Evolutionary conservation across 805 yeast species (phyloP), one percentile per base, ranked within the genome.

Genomic region (Ogataea thermomethanolica): DNA sequence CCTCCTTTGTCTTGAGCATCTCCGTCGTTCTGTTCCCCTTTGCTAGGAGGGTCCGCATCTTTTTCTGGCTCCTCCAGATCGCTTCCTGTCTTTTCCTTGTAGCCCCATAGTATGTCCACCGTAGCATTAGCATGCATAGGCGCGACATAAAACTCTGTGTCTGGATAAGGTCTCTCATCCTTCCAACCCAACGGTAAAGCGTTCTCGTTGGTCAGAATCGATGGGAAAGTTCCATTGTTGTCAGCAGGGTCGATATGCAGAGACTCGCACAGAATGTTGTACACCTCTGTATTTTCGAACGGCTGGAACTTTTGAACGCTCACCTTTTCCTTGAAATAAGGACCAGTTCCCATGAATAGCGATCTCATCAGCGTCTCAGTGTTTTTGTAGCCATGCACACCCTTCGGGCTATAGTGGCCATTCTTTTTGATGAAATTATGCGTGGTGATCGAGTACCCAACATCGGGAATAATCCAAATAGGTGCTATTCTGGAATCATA

Each of bases 341-440:
- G 96, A 0, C 98, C 98, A 1, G 71, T 59, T 0, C 83, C 95
- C 29, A 87, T 52, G 58, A 91, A 90, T 8, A 86, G 51, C 0
- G 95, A 89, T 36, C 95, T 66, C 96, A 89, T 89, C 42, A 88
- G 65, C 6, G 82, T 73, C 45, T 81, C 87, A 0, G 81, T 72
- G 54, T 83, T 84, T 54, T 83, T 78, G 59, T 86, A 90, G 2
- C 97, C 97, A 61, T 87, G 95, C 1, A 84, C 84, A 7, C 96
- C 96, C 39, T 67, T 67, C 3, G 87, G 84, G n/a, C 58, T 56
- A 56, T 81, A 82, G 10, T 72, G 69, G 21, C 62, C 61, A 55
- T 70, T 69, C 2, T 66, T 66, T 17, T 71, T 70, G 74, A 78
- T 76, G 43, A 73, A 73, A 13, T 69, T 70, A 41, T 70, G 73